Conservation (phyloP, 2,329 filamentous ascomycete species). For the Xylariaceae sp. region DNA sequence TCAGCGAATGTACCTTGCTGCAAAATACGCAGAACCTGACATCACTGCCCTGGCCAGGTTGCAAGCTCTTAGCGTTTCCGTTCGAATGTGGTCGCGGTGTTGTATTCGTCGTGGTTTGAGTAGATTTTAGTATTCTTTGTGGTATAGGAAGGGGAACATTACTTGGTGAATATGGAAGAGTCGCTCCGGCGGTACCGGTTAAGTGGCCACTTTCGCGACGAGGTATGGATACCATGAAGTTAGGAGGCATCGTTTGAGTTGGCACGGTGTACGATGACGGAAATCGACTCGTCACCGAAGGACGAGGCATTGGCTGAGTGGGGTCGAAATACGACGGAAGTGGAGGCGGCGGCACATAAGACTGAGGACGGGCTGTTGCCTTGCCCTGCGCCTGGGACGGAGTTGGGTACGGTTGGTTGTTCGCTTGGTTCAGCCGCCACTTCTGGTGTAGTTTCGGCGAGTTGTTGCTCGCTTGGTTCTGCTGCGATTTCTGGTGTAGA, state of each 20-base stretch:
- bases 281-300: no score
- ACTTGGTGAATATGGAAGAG: neutral
- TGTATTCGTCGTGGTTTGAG: neutral
- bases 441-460: neutral
- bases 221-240: slow-evolving; percentile 8
- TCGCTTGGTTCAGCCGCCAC: neutral
- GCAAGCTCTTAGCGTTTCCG: neutral
- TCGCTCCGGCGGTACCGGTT: neutral
- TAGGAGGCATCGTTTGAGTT: slow-evolving; percentile 5
- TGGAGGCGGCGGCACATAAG: no score
- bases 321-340: no score
- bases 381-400: neutral
- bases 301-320: no score
- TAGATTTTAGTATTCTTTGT: neutral
- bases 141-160: slow-evolving; percentile 2
- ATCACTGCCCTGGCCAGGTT: slow-evolving; percentile 15
- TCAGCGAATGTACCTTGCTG: slow-evolving; percentile 10
- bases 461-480: neutral
- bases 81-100: slow-evolving; percentile 11
- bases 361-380: no score
- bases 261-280: neutral
- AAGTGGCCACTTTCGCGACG: neutral
- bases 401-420: neutral
- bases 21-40: slow-evolving; percentile 28
- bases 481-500: neutral